Conservation (phyloP, 2,329 filamentous ascomycete genomes). For the Exophiala lecanii-corni region DNA sequence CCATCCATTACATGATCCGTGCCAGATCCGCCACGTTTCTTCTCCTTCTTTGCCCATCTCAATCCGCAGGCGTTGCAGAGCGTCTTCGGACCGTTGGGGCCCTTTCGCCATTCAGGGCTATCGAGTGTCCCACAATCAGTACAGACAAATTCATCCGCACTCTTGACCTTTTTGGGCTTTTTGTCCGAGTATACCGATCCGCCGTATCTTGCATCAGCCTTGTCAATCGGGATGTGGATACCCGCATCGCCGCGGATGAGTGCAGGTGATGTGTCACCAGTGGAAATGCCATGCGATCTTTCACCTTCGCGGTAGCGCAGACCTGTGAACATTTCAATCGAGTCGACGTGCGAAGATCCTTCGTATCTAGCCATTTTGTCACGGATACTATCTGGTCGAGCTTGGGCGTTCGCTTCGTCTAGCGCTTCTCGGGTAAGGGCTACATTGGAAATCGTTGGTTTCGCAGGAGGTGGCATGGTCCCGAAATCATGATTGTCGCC, state of each 20-base stretch:
- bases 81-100: slow-evolving; percentile 87
- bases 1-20: neutral
- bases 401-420: slow-evolving; percentile 64
- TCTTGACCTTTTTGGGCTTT: slow-evolving; percentile 74
- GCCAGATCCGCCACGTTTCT: slow-evolving; percentile 52
- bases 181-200: slow-evolving; percentile 57
- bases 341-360: slow-evolving; percentile 70
- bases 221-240: slow-evolving; percentile 76
- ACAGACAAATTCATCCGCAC: slow-evolving; percentile 82
- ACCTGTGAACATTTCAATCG: slow-evolving; percentile 89
- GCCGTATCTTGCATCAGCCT: slow-evolving; percentile 55
- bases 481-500: slow-evolving; percentile 28
- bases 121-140: slow-evolving; percentile 93
- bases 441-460: slow-evolving; percentile 57
- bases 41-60: slow-evolving; percentile 67
- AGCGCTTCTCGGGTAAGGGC: slow-evolving; percentile 75
- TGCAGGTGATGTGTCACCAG: slow-evolving; percentile 73
- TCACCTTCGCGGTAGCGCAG: slow-evolving; percentile 84
- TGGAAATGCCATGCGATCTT: slow-evolving; percentile 80
- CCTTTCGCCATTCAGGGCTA: slow-evolving; percentile 94
- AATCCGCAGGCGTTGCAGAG: slow-evolving; percentile 94
- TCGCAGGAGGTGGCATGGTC: slow-evolving; percentile 63
- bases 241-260: slow-evolving; percentile 82
- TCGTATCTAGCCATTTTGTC: slow-evolving; percentile 85
- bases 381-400: slow-evolving; percentile 67